Evolutionary conservation across 257 asterid genomes (phyloP).

Genomic region (Nicotiana obtusifolia): DNA sequence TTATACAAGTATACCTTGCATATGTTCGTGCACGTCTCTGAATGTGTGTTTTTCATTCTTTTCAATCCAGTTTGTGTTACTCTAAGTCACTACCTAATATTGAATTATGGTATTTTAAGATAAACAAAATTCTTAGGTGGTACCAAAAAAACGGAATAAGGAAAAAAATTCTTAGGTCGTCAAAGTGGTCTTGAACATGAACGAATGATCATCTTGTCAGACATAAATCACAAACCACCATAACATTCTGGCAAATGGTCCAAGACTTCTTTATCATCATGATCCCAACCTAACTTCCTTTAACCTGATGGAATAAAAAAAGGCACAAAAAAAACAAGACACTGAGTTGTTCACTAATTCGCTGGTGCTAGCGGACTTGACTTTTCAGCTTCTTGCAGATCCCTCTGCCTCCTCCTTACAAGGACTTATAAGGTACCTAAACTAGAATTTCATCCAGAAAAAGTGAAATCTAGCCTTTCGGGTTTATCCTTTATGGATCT

Average conservation of each 20-base stretch:
- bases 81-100: neutral
- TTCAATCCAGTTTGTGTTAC: neutral
- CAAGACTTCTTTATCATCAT: neutral
- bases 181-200: too few relatives aligned
- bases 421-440: neutral
- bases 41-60: neutral
- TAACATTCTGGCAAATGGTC: neutral
- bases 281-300: neutral
- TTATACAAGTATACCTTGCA: neutral
- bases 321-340: neutral
- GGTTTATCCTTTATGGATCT: neutral
- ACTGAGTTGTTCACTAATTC: neutral
- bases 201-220: neutral
- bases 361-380: neutral
- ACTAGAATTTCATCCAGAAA: neutral
- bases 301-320: neutral
- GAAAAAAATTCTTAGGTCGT: neutral
- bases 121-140: neutral
- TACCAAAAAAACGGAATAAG: neutral
- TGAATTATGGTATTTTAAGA: neutral
- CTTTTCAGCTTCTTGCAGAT: conserved; percentile 10
- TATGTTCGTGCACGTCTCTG: neutral
- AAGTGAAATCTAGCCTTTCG: neutral
- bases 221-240: neutral
- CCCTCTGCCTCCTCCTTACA: neutral